Conservation (phyloP, 495 filamentous ascomycete species). For the Halenospora varia region DNA sequence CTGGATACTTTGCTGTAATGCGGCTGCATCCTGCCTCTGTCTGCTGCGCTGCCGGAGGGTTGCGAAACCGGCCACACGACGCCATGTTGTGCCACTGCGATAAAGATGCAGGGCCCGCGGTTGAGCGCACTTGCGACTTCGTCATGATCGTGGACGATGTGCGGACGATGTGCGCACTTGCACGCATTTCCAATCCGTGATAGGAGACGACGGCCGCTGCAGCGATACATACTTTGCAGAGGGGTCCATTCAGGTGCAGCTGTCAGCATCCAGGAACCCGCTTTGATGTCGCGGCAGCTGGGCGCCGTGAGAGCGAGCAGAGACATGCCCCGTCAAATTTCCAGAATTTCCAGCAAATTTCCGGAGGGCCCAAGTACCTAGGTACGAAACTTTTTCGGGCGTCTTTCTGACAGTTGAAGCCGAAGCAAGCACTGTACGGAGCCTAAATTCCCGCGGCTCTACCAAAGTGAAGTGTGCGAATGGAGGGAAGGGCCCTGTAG, state of each 20-base stretch:
- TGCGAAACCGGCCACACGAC: background rate
- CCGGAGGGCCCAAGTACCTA: background rate
- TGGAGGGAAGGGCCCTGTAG: background rate
- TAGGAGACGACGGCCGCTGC: background rate
- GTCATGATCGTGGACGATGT: background rate
- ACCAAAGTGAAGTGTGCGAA: background rate
- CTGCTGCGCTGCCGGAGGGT: background rate
- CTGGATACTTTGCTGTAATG: background rate
- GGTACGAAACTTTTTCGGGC: background rate
- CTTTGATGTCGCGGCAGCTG: conserved; percentile 3
- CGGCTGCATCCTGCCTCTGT: background rate
- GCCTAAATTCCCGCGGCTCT: conserved; percentile 4
- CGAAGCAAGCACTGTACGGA: background rate
- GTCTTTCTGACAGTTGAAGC: background rate
- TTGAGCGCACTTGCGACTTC: background rate
- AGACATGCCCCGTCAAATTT: background rate
- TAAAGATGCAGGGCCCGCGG: background rate
- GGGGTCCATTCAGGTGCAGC: background rate
- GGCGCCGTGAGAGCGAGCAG: background rate
- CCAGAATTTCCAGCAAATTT: background rate
- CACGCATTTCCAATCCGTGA: background rate
- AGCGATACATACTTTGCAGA: background rate
- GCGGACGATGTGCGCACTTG: background rate
- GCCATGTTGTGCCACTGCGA: background rate
- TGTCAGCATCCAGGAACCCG: background rate